Conservation (phyloP, 192 early-diverging fungal species). For the Phycomyces nitens region DNA sequence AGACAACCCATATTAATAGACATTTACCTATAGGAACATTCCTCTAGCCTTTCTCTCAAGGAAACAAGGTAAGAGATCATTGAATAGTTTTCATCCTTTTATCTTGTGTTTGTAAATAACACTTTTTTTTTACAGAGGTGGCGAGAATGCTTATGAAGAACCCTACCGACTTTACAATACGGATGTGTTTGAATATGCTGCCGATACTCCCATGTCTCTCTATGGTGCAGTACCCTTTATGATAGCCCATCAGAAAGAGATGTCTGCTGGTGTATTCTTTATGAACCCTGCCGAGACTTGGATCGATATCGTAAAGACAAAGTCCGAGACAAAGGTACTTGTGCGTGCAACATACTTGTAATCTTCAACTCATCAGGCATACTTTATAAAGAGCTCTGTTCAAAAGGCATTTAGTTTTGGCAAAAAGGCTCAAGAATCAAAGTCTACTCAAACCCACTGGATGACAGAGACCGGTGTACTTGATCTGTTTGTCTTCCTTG, state of each 20-base stretch:
- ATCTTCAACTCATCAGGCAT: too few relatives aligned
- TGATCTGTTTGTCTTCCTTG: conserved; percentile 86
- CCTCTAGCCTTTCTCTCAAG: conserved; percentile 80
- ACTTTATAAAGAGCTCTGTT: conserved; percentile 3
- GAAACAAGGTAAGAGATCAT: conserved; percentile 63
- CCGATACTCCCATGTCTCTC: conserved; percentile 94
- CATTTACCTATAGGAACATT: conserved; percentile 61
- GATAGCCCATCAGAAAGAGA: conserved; percentile 77
- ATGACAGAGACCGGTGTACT: conserved; percentile 87
- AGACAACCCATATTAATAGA: not conserved
- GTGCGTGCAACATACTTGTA: not conserved
- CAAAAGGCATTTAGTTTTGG: conserved; percentile 29
- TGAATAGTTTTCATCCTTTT: not conserved
- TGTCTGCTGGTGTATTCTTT: conserved; percentile 81
- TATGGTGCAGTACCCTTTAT: conserved; percentile 96
- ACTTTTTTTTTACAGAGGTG: conserved; percentile 46
- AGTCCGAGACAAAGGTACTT: conserved; percentile 30
- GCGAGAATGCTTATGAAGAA: conserved; percentile 69
- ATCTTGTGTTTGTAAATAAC: not conserved
- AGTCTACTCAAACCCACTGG: conserved; percentile 80
- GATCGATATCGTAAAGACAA: conserved; percentile 86
- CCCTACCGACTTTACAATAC: conserved; percentile 97
- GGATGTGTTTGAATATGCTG: conserved; percentile 96
- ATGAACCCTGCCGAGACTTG: conserved; percentile 97
- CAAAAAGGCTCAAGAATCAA: conserved; percentile 22